Conservation (phyloP, 2,329 filamentous ascomycete species). For the Graphium sp. region DNA sequence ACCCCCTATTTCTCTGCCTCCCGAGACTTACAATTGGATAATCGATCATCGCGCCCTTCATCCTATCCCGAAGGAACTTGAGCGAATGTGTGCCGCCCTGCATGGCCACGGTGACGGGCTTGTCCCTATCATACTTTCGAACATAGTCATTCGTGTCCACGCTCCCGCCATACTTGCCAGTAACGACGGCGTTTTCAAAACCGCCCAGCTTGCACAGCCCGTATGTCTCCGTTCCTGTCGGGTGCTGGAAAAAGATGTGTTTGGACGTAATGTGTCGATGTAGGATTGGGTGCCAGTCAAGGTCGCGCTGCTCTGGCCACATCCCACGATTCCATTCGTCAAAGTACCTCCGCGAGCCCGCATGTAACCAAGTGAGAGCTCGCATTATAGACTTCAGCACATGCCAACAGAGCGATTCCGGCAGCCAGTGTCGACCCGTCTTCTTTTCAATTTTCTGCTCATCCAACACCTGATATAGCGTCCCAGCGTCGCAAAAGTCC, state of each 20-base stretch:
- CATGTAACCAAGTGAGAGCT: slow-evolving; percentile 35
- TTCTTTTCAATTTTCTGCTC: slow-evolving; percentile 9
- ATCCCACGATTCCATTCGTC: slow-evolving; percentile 4
- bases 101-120: not conserved
- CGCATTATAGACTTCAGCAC: slow-evolving; percentile 27
- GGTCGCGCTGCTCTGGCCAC: slow-evolving; percentile 10
- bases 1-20: not conserved
- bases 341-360: slow-evolving; percentile 18
- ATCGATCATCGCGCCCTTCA: not conserved
- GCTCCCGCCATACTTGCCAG: slow-evolving; percentile 13
- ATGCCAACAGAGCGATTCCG: slow-evolving; percentile 39
- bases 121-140: not conserved
- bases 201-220: slow-evolving; percentile 36
- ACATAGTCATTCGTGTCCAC: not conserved
- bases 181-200: slow-evolving; percentile 21
- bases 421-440: slow-evolving; percentile 17
- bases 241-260: slow-evolving; percentile 33
- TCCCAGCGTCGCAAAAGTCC: slow-evolving; percentile 35
- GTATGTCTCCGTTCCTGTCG: slow-evolving; percentile 29
- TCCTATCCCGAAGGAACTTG: not conserved
- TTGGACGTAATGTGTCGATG: slow-evolving; percentile 26
- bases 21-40: not conserved
- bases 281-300: slow-evolving; percentile 32
- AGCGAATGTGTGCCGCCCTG: too few relatives aligned
- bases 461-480: slow-evolving; percentile 22